These are phyloP conservation scores for Phtheirospermum japonicum DNA, from an alignment of 257 asterid species.

Conservation along the genomic window DNA sequence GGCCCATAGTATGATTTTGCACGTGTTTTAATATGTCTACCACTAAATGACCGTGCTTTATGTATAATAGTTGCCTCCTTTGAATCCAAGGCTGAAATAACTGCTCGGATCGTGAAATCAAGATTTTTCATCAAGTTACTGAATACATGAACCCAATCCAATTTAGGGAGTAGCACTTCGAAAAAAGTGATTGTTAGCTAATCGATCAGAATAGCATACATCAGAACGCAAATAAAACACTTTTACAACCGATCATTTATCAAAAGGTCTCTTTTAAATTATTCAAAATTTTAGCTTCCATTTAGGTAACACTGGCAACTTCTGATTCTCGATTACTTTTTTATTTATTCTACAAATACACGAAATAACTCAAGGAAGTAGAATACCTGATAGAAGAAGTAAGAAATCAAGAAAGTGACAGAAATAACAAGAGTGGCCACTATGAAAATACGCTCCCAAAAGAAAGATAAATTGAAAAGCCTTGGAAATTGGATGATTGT, in stretches of 20 bases:
- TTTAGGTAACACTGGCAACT: background rate
- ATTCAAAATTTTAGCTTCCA: no score
- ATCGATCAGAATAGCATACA: no score
- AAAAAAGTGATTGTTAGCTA: no score
- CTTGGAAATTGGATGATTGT: slow-evolving; percentile 36
- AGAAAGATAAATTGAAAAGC: slow-evolving; percentile 27
- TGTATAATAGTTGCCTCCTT: slow-evolving; percentile 36
- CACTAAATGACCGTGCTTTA: slow-evolving; percentile 42
- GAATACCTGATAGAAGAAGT: slow-evolving; percentile 59
- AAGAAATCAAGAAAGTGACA: slow-evolving; percentile 32
- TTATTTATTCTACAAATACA: background rate
- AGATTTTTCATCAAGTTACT: background rate
- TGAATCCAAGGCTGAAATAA: slow-evolving; percentile 47
- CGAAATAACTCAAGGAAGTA: background rate
- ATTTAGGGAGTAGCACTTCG: no score
- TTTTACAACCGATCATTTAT: background rate
- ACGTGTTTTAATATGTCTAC: slow-evolving; percentile 40
- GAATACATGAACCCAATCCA: no score
- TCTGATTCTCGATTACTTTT: background rate
- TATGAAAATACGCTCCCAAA: slow-evolving; percentile 27
- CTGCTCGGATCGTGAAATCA: slow-evolving; percentile 36
- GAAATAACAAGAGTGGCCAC: slow-evolving; percentile 40
- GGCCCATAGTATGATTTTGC: slow-evolving; percentile 34
- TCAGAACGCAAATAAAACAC: background rate
- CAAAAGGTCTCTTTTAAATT: background rate